phyloP scores from a whole-genome alignment of 73 alveolate genomes.

The Paramecium octaurelia region DNA sequence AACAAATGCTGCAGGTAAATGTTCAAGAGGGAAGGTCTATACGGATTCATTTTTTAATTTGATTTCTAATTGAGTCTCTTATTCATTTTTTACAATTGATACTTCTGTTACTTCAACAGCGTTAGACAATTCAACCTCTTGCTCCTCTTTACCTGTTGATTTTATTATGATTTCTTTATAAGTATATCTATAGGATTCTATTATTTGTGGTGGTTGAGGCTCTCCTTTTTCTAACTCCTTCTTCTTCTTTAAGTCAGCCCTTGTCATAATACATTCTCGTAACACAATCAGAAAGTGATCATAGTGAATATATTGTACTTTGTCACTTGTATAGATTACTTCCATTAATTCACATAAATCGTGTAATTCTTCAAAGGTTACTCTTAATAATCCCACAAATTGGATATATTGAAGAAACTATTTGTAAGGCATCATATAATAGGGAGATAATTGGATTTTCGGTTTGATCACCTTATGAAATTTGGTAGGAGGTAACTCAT shows the following conservation, averaged over 20 bases:
- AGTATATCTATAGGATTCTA: not conserved
- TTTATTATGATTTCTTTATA: not conserved
- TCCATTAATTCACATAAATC: not conserved
- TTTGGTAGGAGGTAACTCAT: not conserved
- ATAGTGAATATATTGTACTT: slow-evolving; percentile 10
- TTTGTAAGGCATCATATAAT: not conserved
- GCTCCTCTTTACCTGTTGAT: not conserved
- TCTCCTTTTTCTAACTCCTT: not conserved
- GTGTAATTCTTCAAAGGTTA: slow-evolving; percentile 4
- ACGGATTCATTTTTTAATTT: not conserved
- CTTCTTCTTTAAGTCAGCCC: not conserved
- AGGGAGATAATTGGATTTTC: not conserved
- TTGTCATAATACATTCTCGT: slow-evolving; percentile 12
- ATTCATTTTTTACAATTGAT: not conserved
- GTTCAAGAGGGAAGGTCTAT: not conserved
- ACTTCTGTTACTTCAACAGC: not conserved
- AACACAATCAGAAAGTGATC: slow-evolving; percentile 22
- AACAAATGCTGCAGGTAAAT: not conserved
- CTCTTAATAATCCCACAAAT: slow-evolving; percentile 27
- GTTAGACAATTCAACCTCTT: not conserved
- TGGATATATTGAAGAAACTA: not conserved
- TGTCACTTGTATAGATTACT: not conserved
- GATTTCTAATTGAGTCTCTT: not conserved
- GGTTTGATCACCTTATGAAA: slow-evolving; percentile 20
- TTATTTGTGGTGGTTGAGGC: not conserved